phyloP scores from a whole-genome alignment of 441 rosid genomes.

The Erodium trifolium region DNA sequence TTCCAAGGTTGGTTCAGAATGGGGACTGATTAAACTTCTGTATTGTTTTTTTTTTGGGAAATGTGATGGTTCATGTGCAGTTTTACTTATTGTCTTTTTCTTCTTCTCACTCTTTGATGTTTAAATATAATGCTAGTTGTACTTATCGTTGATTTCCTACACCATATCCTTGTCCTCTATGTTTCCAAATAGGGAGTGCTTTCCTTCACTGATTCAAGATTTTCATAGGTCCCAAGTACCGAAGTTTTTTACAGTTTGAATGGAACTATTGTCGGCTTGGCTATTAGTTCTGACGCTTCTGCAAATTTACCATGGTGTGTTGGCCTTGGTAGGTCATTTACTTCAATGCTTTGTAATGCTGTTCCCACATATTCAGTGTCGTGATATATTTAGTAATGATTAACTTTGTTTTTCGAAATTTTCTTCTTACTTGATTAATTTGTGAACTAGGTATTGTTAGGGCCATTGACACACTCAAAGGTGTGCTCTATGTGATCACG shows the following conservation, averaged over 20 bases:
- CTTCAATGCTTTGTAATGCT: neutral
- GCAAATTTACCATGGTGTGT: constrained; percentile 59
- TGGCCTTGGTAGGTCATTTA: constrained; percentile 69
- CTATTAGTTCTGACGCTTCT: constrained; percentile 47
- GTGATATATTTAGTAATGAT: too few relatives aligned
- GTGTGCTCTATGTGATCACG: constrained; percentile 63
- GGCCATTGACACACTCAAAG: constrained; percentile 61
- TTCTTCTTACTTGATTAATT: constrained; percentile 9
- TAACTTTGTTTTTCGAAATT: too few relatives aligned
- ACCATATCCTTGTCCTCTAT: too few relatives aligned
- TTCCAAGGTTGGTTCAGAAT: constrained; percentile 51
- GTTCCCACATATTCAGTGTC: neutral
- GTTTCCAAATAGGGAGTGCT: neutral
- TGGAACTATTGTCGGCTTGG: constrained; percentile 81
- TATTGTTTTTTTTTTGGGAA: too few relatives aligned
- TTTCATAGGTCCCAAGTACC: constrained; percentile 49
- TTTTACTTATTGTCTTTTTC: too few relatives aligned
- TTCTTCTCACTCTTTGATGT: too few relatives aligned
- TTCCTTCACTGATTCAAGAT: constrained; percentile 15
- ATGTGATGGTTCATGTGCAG: neutral
- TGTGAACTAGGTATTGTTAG: constrained; percentile 66
- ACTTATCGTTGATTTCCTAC: too few relatives aligned
- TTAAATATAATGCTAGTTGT: too few relatives aligned
- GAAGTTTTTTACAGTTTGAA: constrained; percentile 79
- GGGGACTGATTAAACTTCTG: constrained; percentile 10